Percentiles rank a stretch among this genome's conserved stretches.
phyloP scores from a whole-genome alignment of 1,284 basidiomycete genomes.

The Ustilago sp. region DNA sequence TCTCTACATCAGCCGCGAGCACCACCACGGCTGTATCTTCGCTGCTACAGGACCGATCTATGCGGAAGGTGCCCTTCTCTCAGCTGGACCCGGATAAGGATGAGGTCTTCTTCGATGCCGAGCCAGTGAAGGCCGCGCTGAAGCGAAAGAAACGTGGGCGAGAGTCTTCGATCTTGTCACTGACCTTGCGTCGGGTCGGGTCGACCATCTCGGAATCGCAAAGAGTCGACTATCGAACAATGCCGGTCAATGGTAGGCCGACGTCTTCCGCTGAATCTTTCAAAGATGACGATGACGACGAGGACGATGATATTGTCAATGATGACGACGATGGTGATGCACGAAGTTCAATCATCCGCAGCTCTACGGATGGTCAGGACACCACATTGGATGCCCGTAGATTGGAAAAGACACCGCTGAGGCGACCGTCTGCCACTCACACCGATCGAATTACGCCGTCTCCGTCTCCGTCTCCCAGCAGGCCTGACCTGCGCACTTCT shows the following conservation, averaged over 20 bases:
- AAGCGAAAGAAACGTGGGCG: constrained; percentile 61
- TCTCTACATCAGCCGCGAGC: constrained; percentile 35
- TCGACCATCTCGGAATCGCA: constrained; percentile 53
- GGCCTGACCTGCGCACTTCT: constrained; percentile 17
- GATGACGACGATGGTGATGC: constrained; percentile 9
- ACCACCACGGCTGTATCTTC: constrained; percentile 28
- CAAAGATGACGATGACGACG: constrained; percentile 22
- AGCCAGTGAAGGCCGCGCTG: constrained; percentile 51
- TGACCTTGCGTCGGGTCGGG: constrained; percentile 56
- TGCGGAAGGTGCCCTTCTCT: constrained; percentile 41
- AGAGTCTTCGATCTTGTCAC: constrained; percentile 59
- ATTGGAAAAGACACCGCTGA: constrained; percentile 12
- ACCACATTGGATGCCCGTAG: constrained; percentile 18
- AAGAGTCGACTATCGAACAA: constrained; percentile 18
- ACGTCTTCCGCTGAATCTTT: constrained; percentile 23
- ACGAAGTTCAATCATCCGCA: constrained; percentile 13
- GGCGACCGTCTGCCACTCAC: constrained; percentile 16
- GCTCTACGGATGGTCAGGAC: constrained; percentile 21
- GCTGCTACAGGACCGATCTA: constrained; percentile 32
- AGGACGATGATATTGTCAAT: constrained; percentile 20
- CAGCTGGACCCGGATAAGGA: constrained; percentile 60
- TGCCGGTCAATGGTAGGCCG: constrained; percentile 26
- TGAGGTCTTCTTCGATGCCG: constrained; percentile 58
- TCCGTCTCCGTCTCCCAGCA: constrained; percentile 10
- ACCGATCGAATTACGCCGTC: constrained; percentile 20